A percentile compares a stretch with the other conserved stretches of the same genome.
Evolutionary conservation across 768 basidiomycete species (phyloP).

Genomic region (Dioszegia aurantiaca): DNA sequence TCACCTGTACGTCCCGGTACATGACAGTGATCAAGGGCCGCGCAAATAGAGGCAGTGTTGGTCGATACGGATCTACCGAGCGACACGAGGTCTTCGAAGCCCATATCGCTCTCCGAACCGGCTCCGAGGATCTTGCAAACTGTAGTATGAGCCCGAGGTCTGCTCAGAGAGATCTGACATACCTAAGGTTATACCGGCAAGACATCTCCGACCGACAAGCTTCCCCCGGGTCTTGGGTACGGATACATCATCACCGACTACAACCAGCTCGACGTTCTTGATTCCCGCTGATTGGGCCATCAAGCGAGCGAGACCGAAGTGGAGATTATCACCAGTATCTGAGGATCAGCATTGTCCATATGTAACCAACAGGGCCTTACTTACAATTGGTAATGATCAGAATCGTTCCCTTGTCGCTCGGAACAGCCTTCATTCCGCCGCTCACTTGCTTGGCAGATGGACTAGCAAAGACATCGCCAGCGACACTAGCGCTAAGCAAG

Average conservation of each 20-base stretch:
- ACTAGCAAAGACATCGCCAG: constrained; percentile 49
- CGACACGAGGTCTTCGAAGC: constrained; percentile 66
- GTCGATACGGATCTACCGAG: constrained; percentile 65
- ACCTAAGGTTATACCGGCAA: constrained; percentile 48
- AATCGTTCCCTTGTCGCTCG: constrained; percentile 43
- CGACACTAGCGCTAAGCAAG: constrained; percentile 40
- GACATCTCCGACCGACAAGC: constrained; percentile 72
- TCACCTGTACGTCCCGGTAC: constrained; percentile 74
- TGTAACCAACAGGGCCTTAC: background rate
- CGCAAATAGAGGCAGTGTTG: constrained; percentile 77
- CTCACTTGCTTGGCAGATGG: constrained; percentile 45
- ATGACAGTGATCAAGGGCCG: constrained; percentile 84
- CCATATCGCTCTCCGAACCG: constrained; percentile 65
- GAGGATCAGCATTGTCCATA: constrained; percentile 8
- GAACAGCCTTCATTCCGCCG: constrained; percentile 42
- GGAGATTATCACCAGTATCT: constrained; percentile 71
- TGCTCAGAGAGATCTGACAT: constrained; percentile 14
- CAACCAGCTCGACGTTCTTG: constrained; percentile 66
- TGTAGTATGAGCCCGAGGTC: background rate
- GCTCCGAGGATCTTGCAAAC: constrained; percentile 92
- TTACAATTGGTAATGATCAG: constrained; percentile 49
- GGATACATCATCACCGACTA: constrained; percentile 87
- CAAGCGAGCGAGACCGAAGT: constrained; percentile 86
- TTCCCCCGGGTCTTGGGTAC: constrained; percentile 76
- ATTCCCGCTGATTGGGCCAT: constrained; percentile 69